Evolutionary conservation across 495 filamentous ascomycete species (phyloP), one percentile per base, ranked within the genome.

Genomic region (Daldinia loculata): DNA sequence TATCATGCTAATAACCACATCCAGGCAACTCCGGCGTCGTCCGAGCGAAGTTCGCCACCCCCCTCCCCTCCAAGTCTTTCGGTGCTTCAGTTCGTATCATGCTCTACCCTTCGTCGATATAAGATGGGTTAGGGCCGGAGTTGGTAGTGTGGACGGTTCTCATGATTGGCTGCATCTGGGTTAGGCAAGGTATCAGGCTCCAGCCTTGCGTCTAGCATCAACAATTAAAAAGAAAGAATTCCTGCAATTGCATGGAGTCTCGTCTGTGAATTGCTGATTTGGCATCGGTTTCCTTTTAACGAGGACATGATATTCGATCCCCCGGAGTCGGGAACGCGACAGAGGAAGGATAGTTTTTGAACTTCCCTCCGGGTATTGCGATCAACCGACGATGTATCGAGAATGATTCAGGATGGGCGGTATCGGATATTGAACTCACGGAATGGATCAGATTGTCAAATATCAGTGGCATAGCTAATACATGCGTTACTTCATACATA

Each of bases 51-150:
- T 99, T 99, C 89, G 87, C 91, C 81, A 85, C 87, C 84, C 97
- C 97, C 82, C 93, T 98, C 75, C 95, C 96, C 74, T 88, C 95
- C 67, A 93, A 92, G 85, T 92, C 92, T 79, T 97, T 99, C 87
- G 95, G 96, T 82, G 95, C 94, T 76, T 92, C 93, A 75, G 91
- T 98, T 83, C 89, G 96, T 81, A 89, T 99, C 82, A 98, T 99
- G 95, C 89, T 99, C 81, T 99, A 98, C 88, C 95, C 95, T 84
- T 98, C 92, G 72, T 83, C 84, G 79, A 88, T 88, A 83, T 87
- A 87, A 82, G 69, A 79, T 71, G 80, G 75, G 76, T 76, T 78
- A 60, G 74, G 78, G 80, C 76, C 77, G 83, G 83, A 83, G 83
- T 85, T 85, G 80, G 80, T 82, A 82, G 82, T 81, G 78, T 80